These are phyloP conservation scores for Boletus coffeatus DNA, from an alignment of 1,284 basidiomycete species.

Conservation along the genomic window DNA sequence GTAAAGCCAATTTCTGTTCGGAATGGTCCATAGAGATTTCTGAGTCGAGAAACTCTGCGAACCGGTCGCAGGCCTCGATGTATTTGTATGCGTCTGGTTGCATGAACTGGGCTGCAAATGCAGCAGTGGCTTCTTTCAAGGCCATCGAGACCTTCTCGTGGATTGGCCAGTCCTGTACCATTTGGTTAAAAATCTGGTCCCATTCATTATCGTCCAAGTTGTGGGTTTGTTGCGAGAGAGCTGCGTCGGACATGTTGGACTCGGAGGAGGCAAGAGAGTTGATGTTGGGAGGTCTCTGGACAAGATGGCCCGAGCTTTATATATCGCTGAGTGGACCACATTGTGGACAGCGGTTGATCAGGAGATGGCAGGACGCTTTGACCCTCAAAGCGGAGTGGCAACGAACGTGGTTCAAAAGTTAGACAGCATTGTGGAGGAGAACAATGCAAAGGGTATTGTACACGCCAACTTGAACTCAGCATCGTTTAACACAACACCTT, in stretches of 20 bases:
- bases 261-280: not conserved
- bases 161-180: not conserved
- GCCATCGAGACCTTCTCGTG: constrained; percentile 2
- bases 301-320: constrained; percentile 10
- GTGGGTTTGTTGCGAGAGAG: not conserved
- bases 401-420: constrained; percentile 7
- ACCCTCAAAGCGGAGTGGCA: not conserved
- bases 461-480: not conserved
- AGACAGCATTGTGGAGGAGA: constrained; percentile 4
- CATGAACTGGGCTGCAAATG: constrained; percentile 13
- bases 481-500: not conserved
- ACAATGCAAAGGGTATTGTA: constrained; percentile 7
- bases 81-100: constrained; percentile 12
- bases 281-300: constrained; percentile 1
- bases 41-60: constrained; percentile 14
- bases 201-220: not conserved
- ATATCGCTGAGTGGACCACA: constrained; percentile 6
- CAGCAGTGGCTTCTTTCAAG: constrained; percentile 12
- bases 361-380: constrained; percentile 8
- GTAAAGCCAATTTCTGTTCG: constrained; percentile 18
- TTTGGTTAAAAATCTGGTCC: constrained; percentile 2
- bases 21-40: not conserved
- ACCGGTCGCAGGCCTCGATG: constrained; percentile 9
- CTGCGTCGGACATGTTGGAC: constrained; percentile 9
- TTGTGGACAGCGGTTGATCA: constrained; percentile 2